A percentile compares a stretch with the other conserved stretches of the same genome.
These are phyloP conservation scores for Hemisphaericaspora nanyangensis DNA, from an alignment of 805 yeast species.

Conservation along the genomic window DNA sequence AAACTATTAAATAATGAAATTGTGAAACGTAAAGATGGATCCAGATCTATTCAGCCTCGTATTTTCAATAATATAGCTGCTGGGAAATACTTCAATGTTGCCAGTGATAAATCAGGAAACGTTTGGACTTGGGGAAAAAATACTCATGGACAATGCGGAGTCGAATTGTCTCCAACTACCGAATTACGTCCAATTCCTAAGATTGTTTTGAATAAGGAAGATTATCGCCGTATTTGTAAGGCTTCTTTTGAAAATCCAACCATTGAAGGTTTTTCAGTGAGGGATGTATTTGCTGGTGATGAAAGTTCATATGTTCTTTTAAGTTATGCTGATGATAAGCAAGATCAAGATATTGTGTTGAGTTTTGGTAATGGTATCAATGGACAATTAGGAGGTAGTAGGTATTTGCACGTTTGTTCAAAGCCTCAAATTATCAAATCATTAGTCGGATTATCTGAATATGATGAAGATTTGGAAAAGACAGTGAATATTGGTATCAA, in stretches of 20 bases:
- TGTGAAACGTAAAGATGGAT: conserved; percentile 14
- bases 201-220: conserved; percentile 19
- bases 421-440: conserved; percentile 59
- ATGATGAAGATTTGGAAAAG: conserved; percentile 41
- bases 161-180: conserved; percentile 59
- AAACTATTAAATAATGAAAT: conserved; percentile 51
- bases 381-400: conserved; percentile 83
- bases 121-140: conserved; percentile 89
- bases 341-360: conserved; percentile 28
- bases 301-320: conserved; percentile 43
- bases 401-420: conserved; percentile 68
- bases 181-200: conserved; percentile 72
- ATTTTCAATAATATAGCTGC: conserved; percentile 58
- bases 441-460: conserved; percentile 49
- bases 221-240: conserved; percentile 19
- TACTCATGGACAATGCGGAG: conserved; percentile 79
- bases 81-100: conserved; percentile 73
- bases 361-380: conserved; percentile 81
- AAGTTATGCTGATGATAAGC: conserved; percentile 10
- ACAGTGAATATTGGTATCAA: conserved; percentile 46
- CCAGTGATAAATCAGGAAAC: conserved; percentile 59
- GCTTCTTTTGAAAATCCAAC: conserved; percentile 17
- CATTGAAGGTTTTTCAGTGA: conserved; percentile 42
- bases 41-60: conserved; percentile 34
- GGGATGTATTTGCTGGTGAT: conserved; percentile 65